Evolutionary conservation across 2,329 filamentous ascomycete species (phyloP), one percentile per base, ranked within the genome.

Genomic region (Proliferodiscus dingleyae): DNA sequence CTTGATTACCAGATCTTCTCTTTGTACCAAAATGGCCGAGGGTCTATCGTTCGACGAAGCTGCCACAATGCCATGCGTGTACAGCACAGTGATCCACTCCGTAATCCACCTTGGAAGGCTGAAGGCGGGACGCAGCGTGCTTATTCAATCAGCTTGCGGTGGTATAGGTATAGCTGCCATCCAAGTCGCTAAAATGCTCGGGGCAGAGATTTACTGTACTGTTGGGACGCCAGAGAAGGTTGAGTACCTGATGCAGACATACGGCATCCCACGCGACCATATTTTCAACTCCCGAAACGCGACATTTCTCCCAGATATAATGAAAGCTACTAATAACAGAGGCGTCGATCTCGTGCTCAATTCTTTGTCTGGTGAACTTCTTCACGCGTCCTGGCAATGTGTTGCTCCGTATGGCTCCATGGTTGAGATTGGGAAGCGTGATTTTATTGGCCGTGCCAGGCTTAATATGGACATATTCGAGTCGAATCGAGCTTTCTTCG

Each of bases 341-440:
- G 59, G 59, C 16, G 58, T 61, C 13, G 58, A 63, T 24, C 33
- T 61, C 3, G 51, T 44, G 9, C 46, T 48, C 15, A 48, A 48
- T n/a, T 40, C 37, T 22, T 15, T 41, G 2, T 45, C 43, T 46
- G 44, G 59, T 2, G 30, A 54, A 9, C 33, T 54, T 2, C 46
- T 61, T 0, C 53, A 53, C 8, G 45, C 55, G 6, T 49, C 61
- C 2, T 66, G 61, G 63, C 39, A 57, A 5, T 66, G 62, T 38
- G 29, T 69, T 2, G 62, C 65, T 2, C 37, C 42, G 0, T 64
- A 63, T 37, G 68, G 68, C 0, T 53, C 59, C 0, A 66, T 70
- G 32, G 36, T 70, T 0, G 67, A 70, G 36, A 57, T 69, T 5
- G 64, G 65, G 1, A 66, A 65, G 28, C 56, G 58, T 2, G 66